Conservation (phyloP, 1,139 yeast genomes). For the Yamadazyma oceani region DNA sequence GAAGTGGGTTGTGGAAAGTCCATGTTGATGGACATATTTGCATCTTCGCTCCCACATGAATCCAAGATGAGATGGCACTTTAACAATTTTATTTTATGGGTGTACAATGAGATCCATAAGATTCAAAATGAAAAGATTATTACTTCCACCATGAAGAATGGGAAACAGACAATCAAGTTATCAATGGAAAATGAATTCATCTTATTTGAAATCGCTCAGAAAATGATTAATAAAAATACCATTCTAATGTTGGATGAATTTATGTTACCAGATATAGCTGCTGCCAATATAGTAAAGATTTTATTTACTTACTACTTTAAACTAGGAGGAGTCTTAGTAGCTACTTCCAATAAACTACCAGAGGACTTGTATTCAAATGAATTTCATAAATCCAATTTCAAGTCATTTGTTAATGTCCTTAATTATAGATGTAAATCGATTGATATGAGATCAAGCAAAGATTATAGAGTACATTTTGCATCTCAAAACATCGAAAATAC, state of each 20-base stretch:
- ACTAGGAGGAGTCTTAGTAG: constrained; percentile 71
- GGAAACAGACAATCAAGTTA: constrained; percentile 30
- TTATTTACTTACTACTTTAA: constrained; percentile 69
- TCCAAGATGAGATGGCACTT: constrained; percentile 74
- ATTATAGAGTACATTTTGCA: constrained; percentile 51
- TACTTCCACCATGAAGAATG: constrained; percentile 30
- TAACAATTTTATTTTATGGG: constrained; percentile 68
- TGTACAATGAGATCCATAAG: constrained; percentile 59
- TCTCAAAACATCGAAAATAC: constrained; percentile 15
- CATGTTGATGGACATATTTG: constrained; percentile 72
- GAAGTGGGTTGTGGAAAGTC: constrained; percentile 80
- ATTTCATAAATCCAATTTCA: constrained; percentile 59
- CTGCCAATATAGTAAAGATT: constrained; percentile 66
- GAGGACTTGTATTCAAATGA: constrained; percentile 68
- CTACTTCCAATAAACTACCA: constrained; percentile 70
- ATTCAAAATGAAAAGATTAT: constrained; percentile 46
- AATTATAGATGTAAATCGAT: constrained; percentile 61
- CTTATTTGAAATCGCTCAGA: constrained; percentile 65
- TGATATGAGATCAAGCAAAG: constrained; percentile 60
- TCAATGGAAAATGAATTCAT: constrained; percentile 64
- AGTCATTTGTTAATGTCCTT: constrained; percentile 54
- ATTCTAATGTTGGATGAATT: constrained; percentile 69
- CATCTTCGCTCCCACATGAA: constrained; percentile 59
- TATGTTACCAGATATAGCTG: constrained; percentile 71
- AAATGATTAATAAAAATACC: constrained; percentile 58